Base-by-base conservation (phyloP, 306 rosid genomes). In the Hippophae gyantsensis region DNA sequence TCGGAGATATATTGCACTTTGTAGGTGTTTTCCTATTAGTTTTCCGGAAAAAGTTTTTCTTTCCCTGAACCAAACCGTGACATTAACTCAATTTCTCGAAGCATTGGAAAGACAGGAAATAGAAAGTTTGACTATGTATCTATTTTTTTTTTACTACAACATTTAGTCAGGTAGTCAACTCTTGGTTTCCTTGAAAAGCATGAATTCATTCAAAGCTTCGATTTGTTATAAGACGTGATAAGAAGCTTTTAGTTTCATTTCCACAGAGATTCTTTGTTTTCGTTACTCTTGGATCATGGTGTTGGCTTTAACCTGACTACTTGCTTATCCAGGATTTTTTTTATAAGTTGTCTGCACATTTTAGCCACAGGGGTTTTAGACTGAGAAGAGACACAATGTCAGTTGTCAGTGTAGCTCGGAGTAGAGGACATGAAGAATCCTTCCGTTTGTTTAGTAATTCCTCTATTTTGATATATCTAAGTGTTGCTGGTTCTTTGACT, bases 401-500 rank as follows among this genome's bases (percentile, higher is more conserved):
- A 6, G 43, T 56, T 56, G 86, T 86, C 58, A 77, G 74, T 67
- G 78, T 85, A 61, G 84, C 82, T 54, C 74, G 72, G 48, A 26
- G 74, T 66, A 79, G 86, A 3, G 65, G 67, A 61, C 43, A 52
- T 40, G 79, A 75, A n/a, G 71, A 79, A 18, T 32, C 72, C 42
- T 58, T 70, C 27, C 49, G 63, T 58, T 54, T 69, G 61, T 52
- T n/a, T 9, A 27, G 64, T 49, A 67, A 65, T 23, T 65, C 62
- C 61, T 8, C 67, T 0, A 83, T 81, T 63, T 65, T 76, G 81
- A 79, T 86, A 54, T 81, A 74, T 80, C 70, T 84, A 18, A 68
- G 79, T 58, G 82, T 81, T 57, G 78, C 79, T 75, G 84, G 78
- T 57, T 83, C 90, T 56, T 67, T 81, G 76, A 60, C 70, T 68